These are phyloP conservation scores for Tetrapisispora nanseiensis DNA, from an alignment of 805 yeast species.

Conservation along the genomic window DNA sequence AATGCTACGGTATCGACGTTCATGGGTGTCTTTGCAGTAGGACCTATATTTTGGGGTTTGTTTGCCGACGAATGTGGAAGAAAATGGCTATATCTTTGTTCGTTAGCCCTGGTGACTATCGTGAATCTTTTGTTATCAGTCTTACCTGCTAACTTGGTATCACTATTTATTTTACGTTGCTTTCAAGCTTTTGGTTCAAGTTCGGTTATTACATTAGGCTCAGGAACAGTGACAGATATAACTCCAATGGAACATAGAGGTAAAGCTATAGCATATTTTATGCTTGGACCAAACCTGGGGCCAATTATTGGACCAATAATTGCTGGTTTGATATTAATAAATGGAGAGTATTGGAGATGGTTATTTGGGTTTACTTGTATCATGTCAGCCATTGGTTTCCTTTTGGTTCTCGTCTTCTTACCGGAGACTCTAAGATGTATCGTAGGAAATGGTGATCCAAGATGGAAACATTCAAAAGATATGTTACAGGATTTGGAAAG, in stretches of 20 bases:
- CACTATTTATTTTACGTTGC: slow-evolving; percentile 53
- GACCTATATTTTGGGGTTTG: slow-evolving; percentile 48
- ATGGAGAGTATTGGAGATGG: slow-evolving; percentile 76
- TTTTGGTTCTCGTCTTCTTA: slow-evolving; percentile 44
- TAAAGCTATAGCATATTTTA: slow-evolving; percentile 71
- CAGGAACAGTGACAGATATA: slow-evolving; percentile 80
- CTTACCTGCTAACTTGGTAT: slow-evolving; percentile 54
- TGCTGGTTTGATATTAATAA: slow-evolving; percentile 66
- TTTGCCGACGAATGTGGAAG: slow-evolving; percentile 52
- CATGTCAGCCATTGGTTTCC: slow-evolving; percentile 45
- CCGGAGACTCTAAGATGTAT: slow-evolving; percentile 74
- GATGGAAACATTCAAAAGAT: slow-evolving; percentile 14
- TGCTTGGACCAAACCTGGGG: slow-evolving; percentile 80
- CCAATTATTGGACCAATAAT: slow-evolving; percentile 79
- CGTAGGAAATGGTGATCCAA: slow-evolving; percentile 43
- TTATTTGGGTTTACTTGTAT: slow-evolving; percentile 70
- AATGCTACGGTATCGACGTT: slow-evolving; percentile 50
- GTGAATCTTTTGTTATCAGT: slow-evolving; percentile 59
- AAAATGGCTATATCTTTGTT: slow-evolving; percentile 51
- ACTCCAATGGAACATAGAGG: slow-evolving; percentile 62
- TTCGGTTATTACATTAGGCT: slow-evolving; percentile 84
- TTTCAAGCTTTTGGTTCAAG: slow-evolving; percentile 81
- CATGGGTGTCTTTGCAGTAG: slow-evolving; percentile 46
- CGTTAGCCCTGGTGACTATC: slow-evolving; percentile 46
- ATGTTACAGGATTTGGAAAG: neutral